Base-by-base conservation (phyloP, 495 filamentous ascomycete species). In the Mytilinidion resinicola region DNA sequence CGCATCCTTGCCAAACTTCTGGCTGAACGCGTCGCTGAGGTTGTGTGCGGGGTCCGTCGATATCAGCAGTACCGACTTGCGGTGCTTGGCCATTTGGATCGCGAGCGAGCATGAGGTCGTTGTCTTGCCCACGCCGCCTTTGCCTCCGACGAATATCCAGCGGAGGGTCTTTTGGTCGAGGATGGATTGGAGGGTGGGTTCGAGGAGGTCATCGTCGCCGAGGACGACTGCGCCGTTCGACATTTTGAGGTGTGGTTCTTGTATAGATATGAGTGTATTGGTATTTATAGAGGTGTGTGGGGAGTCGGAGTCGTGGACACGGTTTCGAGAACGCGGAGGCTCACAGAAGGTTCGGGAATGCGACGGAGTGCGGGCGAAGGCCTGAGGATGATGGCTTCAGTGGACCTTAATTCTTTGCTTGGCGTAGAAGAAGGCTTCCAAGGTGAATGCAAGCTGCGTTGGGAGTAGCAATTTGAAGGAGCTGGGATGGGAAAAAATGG, bases 1-100 rank as follows among this genome's bases (percentile, higher is more conserved):
- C 42, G 93, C 93, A 73, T 97, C 93, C 80, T 99, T 99, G 73
- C 93, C 93, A 70, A 99, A 99, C 74, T 99, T 97, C 76, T 97
- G 92, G 64, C 87, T 89, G 70, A 99, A 97, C 53, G 93, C 93
- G 77, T 99, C 93, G 71, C 88, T 93, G 53, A 99, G 81, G 74
- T 99, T 99, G 81, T 99, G 93, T 51, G 93, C 93, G 57, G 93
- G 93, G 72, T 99, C 93, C 65, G 93, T 99, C 25, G 91, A 96
- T 75, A 99, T 97, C 63, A 99, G 85, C 42, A 99, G 80, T 46
- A 99, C 95, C 46, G 89, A 95, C 71, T 90, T 89, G 76, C 95
- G 90, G 56, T 89, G 90, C 75, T 89, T 92, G 67, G 93, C 89
- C n/a, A 99, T 86, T 72, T 99, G 93, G 69, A 97, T 97, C 53